Evolutionary conservation across 257 asterid genomes (phyloP), one percentile per base, ranked within the genome.

Genomic region (Datura wrightii): DNA sequence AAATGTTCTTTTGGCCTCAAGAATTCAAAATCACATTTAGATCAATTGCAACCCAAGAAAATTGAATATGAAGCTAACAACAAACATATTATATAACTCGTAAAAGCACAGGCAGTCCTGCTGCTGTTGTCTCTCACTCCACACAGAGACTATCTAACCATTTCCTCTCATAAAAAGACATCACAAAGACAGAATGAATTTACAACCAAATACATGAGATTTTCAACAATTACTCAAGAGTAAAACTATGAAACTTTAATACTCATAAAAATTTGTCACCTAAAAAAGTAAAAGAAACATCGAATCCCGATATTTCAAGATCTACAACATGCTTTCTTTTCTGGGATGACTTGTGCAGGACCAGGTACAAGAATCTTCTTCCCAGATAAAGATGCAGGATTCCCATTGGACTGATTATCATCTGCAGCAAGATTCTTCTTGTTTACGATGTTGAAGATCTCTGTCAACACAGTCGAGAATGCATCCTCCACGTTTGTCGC

Each of bases 401-500:
- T 92, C 59, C 94, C 95, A 58, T 92, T 91, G 31, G 85, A 87
- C 83, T 89, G 92, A 82, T 90, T 90, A 13, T 90, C 97, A 16
- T 85, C 85, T 2, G 95, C 93, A 44, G 81, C 92, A 34, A 93
- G 97, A 63, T 82, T 92, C 71, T 92, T 94, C 92, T 89, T 92
- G 50, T 91, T 92, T 79, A 92, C 89, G 13, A 92, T 89, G 87
- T 91, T 92, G 87, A 92, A 94, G 82, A 94, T 92, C 91, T 94
- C 95, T 5, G 93, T 84, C 89, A 94, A 82, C 39, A 94, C 91
- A 15, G 93, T 92, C 70, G 84, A 72, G 88, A 94, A 94, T 3
- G 97, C 93, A 31, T 88, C 88, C 92, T 92, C 97, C 80, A 94
- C 97, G 6, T 94, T 94, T n/a, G 91, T 94, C 5, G 96, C 93